Evolutionary conservation across 2,329 filamentous ascomycete species (phyloP), one percentile per base, ranked within the genome.

Genomic region (Magnaporthales sp.): DNA sequence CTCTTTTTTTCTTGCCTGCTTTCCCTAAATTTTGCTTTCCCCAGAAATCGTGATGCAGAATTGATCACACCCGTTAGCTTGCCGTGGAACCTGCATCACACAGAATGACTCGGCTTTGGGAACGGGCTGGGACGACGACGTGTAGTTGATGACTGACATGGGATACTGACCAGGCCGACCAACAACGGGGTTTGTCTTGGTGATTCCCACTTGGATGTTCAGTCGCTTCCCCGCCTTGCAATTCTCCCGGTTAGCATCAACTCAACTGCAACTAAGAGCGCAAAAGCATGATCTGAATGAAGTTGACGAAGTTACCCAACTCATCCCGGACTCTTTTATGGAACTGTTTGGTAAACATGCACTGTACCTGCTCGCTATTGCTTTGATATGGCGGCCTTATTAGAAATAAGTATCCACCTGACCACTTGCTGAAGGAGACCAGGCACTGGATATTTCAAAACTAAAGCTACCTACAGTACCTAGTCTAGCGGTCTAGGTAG

Each of bases 281-380:
- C 5, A 51, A 38, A 51, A 8, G 15, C 15, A 51, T n/a, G 38
- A 7, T 19, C 30, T 19, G 15, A 51, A n/a, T n/a, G n/a, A 19
- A 51, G 38, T 51, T 46, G 38, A 51, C 38, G 19, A 19, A 51
- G 38, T n/a, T 51, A 19, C 38, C 38, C 38, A 51, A 7, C 15
- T 51, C 38, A 51, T 51, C 38, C n/a, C 38, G 38, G 38, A 19
- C 38, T 51, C 38, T 51, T n/a, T 51, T 15, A 15, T 51, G 38
- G 38, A n/a, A 51, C 19, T n/a, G 4, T 7, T 5, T 6, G 38
- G 38, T 51, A 51, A n/a, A n/a, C 38, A 51, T 51, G 29, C 67
- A 67, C 64, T 66, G 68, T 68, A 70, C 69, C 60, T 68, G 67
- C 32, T 64, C 32, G 27, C 63, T 64, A 51, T 64, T 64, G 10